Evolutionary conservation across 768 basidiomycete genomes (phyloP).

Genomic region (Leccinum incarnatum): DNA sequence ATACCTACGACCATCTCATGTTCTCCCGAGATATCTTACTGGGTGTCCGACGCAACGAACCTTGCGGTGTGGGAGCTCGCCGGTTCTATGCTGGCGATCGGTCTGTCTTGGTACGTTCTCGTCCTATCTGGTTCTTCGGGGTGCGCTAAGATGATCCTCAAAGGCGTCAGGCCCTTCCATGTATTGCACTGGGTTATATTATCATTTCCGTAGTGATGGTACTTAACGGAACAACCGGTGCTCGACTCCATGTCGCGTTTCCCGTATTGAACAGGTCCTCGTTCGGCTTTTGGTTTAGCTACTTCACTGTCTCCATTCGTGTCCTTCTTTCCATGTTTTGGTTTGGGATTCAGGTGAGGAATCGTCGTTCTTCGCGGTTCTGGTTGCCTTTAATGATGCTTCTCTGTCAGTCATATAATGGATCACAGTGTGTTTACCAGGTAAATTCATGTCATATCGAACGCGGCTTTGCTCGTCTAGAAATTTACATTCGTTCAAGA

Average conservation of each 20-base stretch:
- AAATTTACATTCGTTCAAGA: slow-evolving; percentile 29
- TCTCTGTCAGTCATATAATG: slow-evolving; percentile 44
- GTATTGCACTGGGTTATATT: slow-evolving; percentile 69
- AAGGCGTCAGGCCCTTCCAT: slow-evolving; percentile 65
- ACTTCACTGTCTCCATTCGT: slow-evolving; percentile 79
- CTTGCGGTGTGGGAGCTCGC: slow-evolving; percentile 53
- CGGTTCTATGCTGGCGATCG: slow-evolving; percentile 71
- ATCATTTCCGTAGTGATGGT: slow-evolving; percentile 74
- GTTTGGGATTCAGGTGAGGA: slow-evolving; percentile 68
- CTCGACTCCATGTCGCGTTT: slow-evolving; percentile 74
- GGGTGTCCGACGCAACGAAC: slow-evolving; percentile 29
- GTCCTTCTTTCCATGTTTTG: slow-evolving; percentile 78
- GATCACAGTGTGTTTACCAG: slow-evolving; percentile 76
- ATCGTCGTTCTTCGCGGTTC: neutral
- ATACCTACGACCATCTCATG: slow-evolving; percentile 16
- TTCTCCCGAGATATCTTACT: slow-evolving; percentile 25
- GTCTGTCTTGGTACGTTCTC: slow-evolving; percentile 57
- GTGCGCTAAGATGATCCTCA: neutral
- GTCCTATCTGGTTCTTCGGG: neutral
- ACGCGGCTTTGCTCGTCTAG: neutral
- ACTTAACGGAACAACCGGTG: slow-evolving; percentile 75
- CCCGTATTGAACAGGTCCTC: slow-evolving; percentile 79
- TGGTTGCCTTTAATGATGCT: neutral
- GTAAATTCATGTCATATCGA: slow-evolving; percentile 12
- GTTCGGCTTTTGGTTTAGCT: slow-evolving; percentile 87